Percentiles rank a stretch among this genome's conserved stretches.
Evolutionary conservation across 2,329 filamentous ascomycete genomes (phyloP).

Genomic region (Aspergillus awamori): DNA sequence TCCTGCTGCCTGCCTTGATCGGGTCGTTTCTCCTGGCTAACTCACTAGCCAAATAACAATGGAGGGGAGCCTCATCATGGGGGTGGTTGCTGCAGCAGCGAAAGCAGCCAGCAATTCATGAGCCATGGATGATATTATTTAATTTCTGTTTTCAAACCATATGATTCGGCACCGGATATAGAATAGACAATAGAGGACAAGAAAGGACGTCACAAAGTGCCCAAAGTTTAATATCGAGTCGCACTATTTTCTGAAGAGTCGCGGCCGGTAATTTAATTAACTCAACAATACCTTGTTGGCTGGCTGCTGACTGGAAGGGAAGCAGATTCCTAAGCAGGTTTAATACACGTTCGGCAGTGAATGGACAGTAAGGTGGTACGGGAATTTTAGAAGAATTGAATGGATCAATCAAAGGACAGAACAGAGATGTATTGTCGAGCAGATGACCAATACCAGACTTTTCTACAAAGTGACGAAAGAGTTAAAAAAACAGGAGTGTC

Average conservation of each 20-base stretch:
- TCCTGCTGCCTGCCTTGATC: not conserved
- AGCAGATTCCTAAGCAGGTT: not conserved
- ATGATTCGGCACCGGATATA: not conserved
- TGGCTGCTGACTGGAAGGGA: not conserved
- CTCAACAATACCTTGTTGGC: constrained; percentile 2
- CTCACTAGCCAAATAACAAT: not conserved
- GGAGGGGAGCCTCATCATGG: constrained; percentile 1
- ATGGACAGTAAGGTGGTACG: not conserved
- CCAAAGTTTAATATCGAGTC: not conserved
- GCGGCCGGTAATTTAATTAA: not conserved
- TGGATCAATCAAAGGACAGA: not conserved
- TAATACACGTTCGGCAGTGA: not conserved
- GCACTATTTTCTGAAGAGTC: not conserved
- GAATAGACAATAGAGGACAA: not conserved
- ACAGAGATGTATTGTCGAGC: not conserved
- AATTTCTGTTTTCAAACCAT: not conserved
- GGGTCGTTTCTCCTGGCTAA: not conserved
- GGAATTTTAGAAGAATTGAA: not conserved
- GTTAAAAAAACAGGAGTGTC: too few relatives aligned
- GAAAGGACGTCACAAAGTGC: not conserved
- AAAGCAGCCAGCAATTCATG: not conserved
- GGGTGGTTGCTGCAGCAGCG: not conserved
- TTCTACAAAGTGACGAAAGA: too few relatives aligned
- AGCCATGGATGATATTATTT: not conserved
- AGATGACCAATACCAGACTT: not conserved